Evolutionary conservation across 768 basidiomycete genomes (phyloP).

Genomic region (Kwoniella botswanensis): DNA sequence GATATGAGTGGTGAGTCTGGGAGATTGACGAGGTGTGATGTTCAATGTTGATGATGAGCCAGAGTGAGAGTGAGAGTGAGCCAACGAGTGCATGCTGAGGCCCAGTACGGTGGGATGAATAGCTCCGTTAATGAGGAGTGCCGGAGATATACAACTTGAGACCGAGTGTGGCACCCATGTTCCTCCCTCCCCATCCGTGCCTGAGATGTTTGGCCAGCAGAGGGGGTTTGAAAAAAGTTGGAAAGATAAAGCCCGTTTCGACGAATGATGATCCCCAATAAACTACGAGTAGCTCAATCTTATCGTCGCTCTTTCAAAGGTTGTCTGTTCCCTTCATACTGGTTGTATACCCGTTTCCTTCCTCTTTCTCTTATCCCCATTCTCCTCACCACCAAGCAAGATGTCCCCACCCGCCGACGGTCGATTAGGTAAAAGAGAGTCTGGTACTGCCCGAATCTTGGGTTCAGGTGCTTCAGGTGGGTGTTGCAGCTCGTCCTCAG

Average conservation of each 20-base stretch:
- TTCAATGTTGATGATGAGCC: slow-evolving; percentile 5
- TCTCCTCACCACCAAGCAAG: background rate
- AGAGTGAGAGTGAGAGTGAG: background rate
- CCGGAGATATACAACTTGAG: background rate
- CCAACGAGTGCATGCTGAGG: background rate
- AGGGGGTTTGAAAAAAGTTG: background rate
- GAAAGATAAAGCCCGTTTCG: background rate
- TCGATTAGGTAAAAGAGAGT: slow-evolving; percentile 64
- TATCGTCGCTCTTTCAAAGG: background rate
- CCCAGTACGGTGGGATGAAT: background rate
- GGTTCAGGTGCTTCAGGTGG: slow-evolving; percentile 91
- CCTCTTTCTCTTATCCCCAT: background rate
- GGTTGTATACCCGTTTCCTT: background rate
- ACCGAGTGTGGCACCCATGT: slow-evolving; percentile 9
- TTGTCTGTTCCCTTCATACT: background rate
- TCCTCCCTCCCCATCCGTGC: background rate
- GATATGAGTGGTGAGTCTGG: slow-evolving; percentile 21
- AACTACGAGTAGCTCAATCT: background rate
- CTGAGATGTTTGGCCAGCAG: background rate
- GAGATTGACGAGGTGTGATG: slow-evolving; percentile 1
- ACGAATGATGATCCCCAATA: slow-evolving; percentile 7
- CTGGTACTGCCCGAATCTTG: slow-evolving; percentile 83
- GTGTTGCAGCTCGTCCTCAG: slow-evolving; percentile 36
- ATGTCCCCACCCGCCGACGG: slow-evolving; percentile 55
- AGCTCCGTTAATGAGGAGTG: background rate